phyloP scores from a whole-genome alignment of 768 basidiomycete species.

The Kwoniella bestiolae region DNA sequence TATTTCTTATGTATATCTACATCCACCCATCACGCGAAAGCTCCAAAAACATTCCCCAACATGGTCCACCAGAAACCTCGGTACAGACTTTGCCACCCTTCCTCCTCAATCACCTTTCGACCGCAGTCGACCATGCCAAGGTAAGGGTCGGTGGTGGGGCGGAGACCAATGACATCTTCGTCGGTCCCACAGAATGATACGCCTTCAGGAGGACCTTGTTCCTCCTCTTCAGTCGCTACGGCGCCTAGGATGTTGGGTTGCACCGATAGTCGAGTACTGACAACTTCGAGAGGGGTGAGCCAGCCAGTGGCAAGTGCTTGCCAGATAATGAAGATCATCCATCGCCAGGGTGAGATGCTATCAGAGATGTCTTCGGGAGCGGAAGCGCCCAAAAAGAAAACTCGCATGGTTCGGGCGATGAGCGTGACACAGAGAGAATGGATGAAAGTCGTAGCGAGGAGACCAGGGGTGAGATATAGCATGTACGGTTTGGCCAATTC shows the following conservation, averaged over 20 bases:
- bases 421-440: constrained; percentile 55
- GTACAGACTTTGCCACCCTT: constrained; percentile 52
- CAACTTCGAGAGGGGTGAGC: constrained; percentile 55
- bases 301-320: constrained; percentile 52
- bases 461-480: constrained; percentile 55
- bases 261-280: constrained; percentile 51
- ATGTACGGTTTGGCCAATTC: constrained; percentile 51
- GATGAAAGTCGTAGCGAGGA: constrained; percentile 47
- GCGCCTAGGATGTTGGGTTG: constrained; percentile 49
- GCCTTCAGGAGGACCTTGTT: constrained; percentile 49
- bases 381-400: constrained; percentile 35
- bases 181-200: constrained; percentile 50
- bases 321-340: constrained; percentile 52
- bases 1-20: background rate
- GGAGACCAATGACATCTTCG: constrained; percentile 57
- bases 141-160: constrained; percentile 56
- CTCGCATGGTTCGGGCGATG: constrained; percentile 47
- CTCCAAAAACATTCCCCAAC: constrained; percentile 45
- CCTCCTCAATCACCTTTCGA: constrained; percentile 54
- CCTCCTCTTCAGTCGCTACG: constrained; percentile 20
- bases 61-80: constrained; percentile 57
- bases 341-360: constrained; percentile 35
- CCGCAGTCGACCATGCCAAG: constrained; percentile 53
- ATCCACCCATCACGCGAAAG: constrained; percentile 26
- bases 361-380: constrained; percentile 37